Evolutionary conservation across 257 asterid genomes (phyloP).

Genomic region (Misopates orontium): DNA sequence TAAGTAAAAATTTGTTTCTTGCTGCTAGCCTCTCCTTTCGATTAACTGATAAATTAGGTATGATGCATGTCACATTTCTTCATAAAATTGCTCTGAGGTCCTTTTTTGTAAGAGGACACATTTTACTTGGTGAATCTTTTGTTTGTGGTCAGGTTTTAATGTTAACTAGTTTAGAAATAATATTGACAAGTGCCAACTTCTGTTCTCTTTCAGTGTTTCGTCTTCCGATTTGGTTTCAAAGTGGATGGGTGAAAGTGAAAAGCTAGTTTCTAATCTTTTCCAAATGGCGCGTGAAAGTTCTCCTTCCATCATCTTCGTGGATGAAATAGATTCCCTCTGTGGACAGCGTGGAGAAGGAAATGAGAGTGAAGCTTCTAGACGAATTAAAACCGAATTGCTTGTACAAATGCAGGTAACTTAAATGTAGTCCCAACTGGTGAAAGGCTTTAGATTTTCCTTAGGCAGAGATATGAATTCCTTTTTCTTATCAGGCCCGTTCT

Average conservation of each 20-base stretch:
- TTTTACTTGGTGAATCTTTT: constrained; percentile 6
- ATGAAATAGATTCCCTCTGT: constrained; percentile 93
- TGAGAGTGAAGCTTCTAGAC: constrained; percentile 98
- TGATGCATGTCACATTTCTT: constrained; percentile 19
- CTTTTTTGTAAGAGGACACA: constrained; percentile 7
- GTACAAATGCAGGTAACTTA: constrained; percentile 97
- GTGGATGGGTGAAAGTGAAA: constrained; percentile 99
- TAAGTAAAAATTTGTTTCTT: background rate
- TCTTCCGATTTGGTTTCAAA: constrained; percentile 98
- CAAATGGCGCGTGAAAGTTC: constrained; percentile 99
- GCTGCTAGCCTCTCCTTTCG: constrained; percentile 3
- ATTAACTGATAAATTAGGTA: background rate
- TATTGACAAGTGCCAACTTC: constrained; percentile 26
- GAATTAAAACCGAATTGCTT: constrained; percentile 92
- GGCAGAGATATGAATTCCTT: too few relatives aligned
- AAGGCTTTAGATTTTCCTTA: too few relatives aligned
- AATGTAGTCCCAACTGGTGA: background rate
- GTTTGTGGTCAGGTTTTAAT: constrained; percentile 17
- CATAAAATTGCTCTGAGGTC: constrained; percentile 7
- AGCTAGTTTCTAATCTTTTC: constrained; percentile 94
- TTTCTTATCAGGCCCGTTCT: constrained; percentile 7
- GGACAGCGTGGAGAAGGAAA: constrained; percentile 99
- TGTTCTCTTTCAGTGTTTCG: constrained; percentile 72
- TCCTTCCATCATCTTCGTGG: constrained; percentile 89
- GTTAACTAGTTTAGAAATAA: constrained; percentile 12